Percentiles rank a stretch among this genome's conserved stretches.
Conservation (phyloP, 352 stramenopile species). For the Phytopythium boreale region DNA sequence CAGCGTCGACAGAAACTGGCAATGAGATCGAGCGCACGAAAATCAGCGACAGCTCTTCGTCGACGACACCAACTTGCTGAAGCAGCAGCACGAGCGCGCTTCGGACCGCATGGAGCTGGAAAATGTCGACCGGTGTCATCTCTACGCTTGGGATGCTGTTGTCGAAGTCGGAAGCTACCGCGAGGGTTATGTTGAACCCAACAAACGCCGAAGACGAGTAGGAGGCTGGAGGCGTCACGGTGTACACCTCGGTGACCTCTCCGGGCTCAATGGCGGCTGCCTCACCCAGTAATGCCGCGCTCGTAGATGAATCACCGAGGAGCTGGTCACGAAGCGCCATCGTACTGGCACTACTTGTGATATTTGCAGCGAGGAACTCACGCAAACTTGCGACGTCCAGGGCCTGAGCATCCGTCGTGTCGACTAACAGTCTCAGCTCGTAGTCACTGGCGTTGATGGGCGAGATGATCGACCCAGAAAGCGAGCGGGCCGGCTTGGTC, state of each 20-base stretch:
- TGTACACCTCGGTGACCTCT: not conserved
- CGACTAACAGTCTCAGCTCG: constrained; percentile 13
- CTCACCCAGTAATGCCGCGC: not conserved
- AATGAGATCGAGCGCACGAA: constrained; percentile 1
- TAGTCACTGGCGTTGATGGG: constrained; percentile 17
- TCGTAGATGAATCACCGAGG: constrained; percentile 6
- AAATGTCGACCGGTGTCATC: not conserved
- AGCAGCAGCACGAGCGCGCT: constrained; percentile 16
- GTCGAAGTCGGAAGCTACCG: constrained; percentile 12
- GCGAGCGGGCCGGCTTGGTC: not conserved
- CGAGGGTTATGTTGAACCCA: constrained; percentile 13
- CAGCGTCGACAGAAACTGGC: not conserved
- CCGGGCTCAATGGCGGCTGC: not conserved
- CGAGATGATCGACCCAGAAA: constrained; percentile 7
- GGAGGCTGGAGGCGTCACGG: no score
- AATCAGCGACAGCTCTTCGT: constrained; percentile 2
- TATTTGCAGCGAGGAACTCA: not conserved
- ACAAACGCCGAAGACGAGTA: constrained; percentile 6
- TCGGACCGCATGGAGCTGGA: constrained; percentile 17
- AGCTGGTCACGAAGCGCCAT: constrained; percentile 1
- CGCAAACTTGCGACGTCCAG: constrained; percentile 4
- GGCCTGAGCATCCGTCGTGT: not conserved
- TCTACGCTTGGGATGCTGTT: not conserved
- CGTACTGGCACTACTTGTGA: constrained; percentile 2
- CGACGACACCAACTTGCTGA: constrained; percentile 16